Base-by-base conservation (phyloP, 177 flowering plant species). In the Vitis hybrid region DNA sequence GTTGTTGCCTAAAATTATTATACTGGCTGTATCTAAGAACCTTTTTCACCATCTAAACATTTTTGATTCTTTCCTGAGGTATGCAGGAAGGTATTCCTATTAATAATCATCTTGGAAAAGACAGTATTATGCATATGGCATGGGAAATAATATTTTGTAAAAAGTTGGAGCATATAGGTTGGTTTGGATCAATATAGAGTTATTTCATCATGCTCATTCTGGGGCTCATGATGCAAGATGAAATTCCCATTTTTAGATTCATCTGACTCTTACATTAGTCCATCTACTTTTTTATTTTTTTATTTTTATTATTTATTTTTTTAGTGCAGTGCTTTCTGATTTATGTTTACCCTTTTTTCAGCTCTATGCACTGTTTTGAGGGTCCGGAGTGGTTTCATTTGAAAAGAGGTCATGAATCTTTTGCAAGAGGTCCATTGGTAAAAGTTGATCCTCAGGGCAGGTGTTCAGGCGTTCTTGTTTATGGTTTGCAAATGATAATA, bases 291-390 rank as follows among this genome's bases (percentile, higher is more conserved):
- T 39, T 39, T 39, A 39, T 39, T 39, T 39, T 39, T 39, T 39
- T 0, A 34, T 5, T 34, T 20, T 61, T 52, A 62, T 22, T 0
- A 22, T 22, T 22, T 22, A 22, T 63, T 54, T 50, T 48, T 51
- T 39, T 58, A 51, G 48, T 39, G 60, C 12, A 52, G 10, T 61
- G 29, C 51, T 54, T 16, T 10, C 20, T 64, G n/a, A 26, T 67
- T 4, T 9, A 71, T 54, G 50, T 61, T 53, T 18, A 50, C 68
- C 31, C 39, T 67, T 73, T 66, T 52, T 79, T 71, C 89, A 95
- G 98, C 74, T 95, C 99, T 53, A 82, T 95, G 99, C 99, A 95
- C 71, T 93, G 98, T 80, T 95, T 93, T 83, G 99, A 95, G 82
- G 96, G 99, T 50, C 96, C 98, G 26, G 89, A 93, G 26, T 95